Base-by-base conservation (phyloP, 257 asterid genomes). In the Henckelia pumila region DNA sequence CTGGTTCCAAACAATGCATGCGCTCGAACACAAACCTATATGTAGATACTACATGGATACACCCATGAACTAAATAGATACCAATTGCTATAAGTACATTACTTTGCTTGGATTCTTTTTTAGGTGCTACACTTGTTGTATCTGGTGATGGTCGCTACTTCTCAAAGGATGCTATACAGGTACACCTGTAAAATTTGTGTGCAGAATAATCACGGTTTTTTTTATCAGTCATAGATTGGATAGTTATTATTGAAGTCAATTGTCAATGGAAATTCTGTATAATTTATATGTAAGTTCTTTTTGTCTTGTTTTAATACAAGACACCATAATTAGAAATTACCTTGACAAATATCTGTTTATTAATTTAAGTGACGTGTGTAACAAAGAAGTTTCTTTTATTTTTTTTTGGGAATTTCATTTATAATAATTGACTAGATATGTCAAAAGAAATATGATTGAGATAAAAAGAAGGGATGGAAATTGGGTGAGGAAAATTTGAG, bases 101-200 rank as follows among this genome's bases (percentile, higher is more conserved):
- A 8, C 33, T 73, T 53, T 64, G 75, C 62, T 59, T 71, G 69
- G 52, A 47, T 75, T 32, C 30, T 73, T 6, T 52, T 79, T 71
- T 82, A 90, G 96, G 95, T 71, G 99, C 95, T 64, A 90, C 96
- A 67, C 95, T 90, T 75, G 97, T 93, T 75, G 99, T 93, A 73
- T 93, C 97, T 66, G 99, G 99, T 76, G 99, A 93, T 80, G 99
- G 99, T 28, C 96, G 99, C 70, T 93, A 90, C 83, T 93, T 35
- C 64, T 93, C 99, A 9, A 88, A 88, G 88, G 96, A 93, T 68
- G 96, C 97, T 35, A 84, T 93, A 67, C 97, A 88, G 92, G 99
- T 90, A 70, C 66, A 28, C 19, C 26, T 23, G 4, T 13, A 20
- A 11, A 64, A 57, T 33, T 73, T 56, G 21, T 74, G 21, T 67